phyloP scores from a whole-genome alignment of 106 monocot genomes.

The Amphibolis antarctica region DNA sequence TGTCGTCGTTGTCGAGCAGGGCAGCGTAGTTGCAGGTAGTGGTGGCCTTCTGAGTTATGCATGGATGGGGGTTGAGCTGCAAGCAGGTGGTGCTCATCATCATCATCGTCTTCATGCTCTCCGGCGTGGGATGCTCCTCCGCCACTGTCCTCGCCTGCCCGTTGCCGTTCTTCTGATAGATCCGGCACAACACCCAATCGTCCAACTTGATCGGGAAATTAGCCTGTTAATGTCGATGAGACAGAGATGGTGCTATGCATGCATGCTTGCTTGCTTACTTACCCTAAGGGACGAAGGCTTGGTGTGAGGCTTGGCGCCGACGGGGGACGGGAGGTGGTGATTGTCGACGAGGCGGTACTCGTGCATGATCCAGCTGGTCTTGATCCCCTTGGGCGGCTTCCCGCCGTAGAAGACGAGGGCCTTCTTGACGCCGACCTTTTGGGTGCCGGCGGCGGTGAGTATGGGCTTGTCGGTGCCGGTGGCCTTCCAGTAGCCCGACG shows the following conservation, averaged over 20 bases:
- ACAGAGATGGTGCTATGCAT: background rate
- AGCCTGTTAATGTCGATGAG: background rate
- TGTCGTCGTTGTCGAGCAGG: background rate
- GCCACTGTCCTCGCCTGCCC: background rate
- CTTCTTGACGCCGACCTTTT: constrained; percentile 48
- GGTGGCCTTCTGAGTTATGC: background rate
- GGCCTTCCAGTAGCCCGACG: constrained; percentile 15
- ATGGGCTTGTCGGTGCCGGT: constrained; percentile 15
- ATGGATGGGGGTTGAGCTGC: background rate
- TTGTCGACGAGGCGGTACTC: constrained; percentile 36
- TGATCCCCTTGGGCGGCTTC: constrained; percentile 56
- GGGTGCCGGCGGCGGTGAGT: background rate
- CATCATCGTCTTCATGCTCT: background rate
- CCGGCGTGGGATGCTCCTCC: background rate
- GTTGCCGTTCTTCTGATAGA: background rate
- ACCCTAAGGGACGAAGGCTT: background rate
- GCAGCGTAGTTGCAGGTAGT: background rate
- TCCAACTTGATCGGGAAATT: background rate
- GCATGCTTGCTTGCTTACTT: background rate
- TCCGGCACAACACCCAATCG: background rate
- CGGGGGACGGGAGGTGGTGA: background rate
- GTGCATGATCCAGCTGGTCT: constrained; percentile 88
- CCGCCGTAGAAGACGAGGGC: constrained; percentile 71
- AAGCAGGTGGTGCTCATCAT: background rate
- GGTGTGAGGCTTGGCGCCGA: background rate